Percentiles rank a stretch among this genome's conserved stretches.
These are phyloP conservation scores for Castanospermum australe DNA, from an alignment of 306 rosid genomes.

Conservation along the genomic window DNA sequence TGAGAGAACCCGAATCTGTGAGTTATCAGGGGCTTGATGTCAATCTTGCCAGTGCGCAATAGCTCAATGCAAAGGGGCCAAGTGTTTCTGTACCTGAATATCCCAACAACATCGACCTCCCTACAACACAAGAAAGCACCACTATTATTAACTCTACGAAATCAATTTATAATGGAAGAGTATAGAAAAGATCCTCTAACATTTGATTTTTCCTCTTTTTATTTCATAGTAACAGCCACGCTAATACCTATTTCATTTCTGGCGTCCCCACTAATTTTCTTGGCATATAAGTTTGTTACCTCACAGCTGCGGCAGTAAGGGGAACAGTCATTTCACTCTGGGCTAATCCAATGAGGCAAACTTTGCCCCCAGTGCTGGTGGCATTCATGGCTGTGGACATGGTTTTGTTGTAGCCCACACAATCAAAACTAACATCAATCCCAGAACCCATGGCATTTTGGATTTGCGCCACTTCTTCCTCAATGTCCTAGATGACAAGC, in stretches of 20 bases:
- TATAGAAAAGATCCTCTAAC: not conserved
- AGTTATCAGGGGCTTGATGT: slow-evolving; percentile 47
- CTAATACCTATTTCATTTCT: not conserved
- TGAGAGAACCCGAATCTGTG: slow-evolving; percentile 45
- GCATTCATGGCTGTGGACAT: slow-evolving; percentile 40
- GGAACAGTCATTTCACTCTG: slow-evolving; percentile 39
- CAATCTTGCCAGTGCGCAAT: slow-evolving; percentile 39
- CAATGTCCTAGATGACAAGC: slow-evolving; percentile 28
- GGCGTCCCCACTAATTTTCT: not conserved
- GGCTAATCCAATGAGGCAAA: slow-evolving; percentile 46
- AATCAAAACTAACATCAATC: slow-evolving; percentile 45
- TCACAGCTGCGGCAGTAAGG: slow-evolving; percentile 34
- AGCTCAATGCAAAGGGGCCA: slow-evolving; percentile 54
- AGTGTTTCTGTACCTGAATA: slow-evolving; percentile 48
- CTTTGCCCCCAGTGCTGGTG: slow-evolving; percentile 46
- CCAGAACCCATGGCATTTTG: slow-evolving; percentile 29
- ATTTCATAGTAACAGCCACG: not conserved
- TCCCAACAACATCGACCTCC: slow-evolving; percentile 43
- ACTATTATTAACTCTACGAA: not conserved
- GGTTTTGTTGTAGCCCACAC: slow-evolving; percentile 46
- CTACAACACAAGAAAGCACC: slow-evolving; percentile 11
- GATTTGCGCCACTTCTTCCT: slow-evolving; percentile 34
- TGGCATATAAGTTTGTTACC: slow-evolving; percentile 14
- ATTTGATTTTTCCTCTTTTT: not conserved
- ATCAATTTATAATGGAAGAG: not conserved